Evolutionary conservation across 2,329 filamentous ascomycete species (phyloP), one percentile per base, ranked within the genome.

Genomic region (Aspergillus pseudotamarii): DNA sequence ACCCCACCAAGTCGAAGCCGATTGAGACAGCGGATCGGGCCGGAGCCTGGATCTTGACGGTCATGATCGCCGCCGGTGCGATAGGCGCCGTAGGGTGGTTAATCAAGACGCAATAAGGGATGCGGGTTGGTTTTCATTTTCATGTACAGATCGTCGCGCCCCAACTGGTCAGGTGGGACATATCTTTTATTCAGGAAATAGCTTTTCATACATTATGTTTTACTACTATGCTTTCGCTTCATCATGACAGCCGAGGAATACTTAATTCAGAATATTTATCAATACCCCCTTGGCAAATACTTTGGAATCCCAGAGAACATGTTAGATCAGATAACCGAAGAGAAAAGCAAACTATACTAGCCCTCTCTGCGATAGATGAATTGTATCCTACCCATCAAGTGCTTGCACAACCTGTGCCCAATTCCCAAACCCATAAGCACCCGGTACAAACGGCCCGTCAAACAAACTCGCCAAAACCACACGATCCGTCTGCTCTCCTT

Each of bases 341-440:
- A 38, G 36, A 38, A 41, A 9, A 36, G 14, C 2, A 16, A 36
- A 36, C 32, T 16, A 6, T 16, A 36, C 5, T 16, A 16, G 14
- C 4, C 14, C 34, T 16, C 16, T 36, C 2, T 16, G 5, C 34
- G 34, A 36, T 16, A 36, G 6, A 16, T 43, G 19, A 21, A 43
- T 19, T 21, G 41, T 11, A 9, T 10, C 30, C 34, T 53, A 57
- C 21, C 51, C 74, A 59, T 79, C 76, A 36, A 78, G 67, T 4
- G 80, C 81, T 64, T 82, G 81, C 6, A 83, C 80, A 34, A 83
- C 78, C 62, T 81, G 79, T 1, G 79, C 80, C 82, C 81, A 84
- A 4, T 80, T 78, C 4, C 73, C 76, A 63, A 72, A 72, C 0
- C 73, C 72, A 71, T 82, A 84, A 6, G 76, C 73, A 3, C 81